These are phyloP conservation scores for Letharia columbiana DNA, from an alignment of 495 filamentous ascomycete genomes.

Conservation along the genomic window DNA sequence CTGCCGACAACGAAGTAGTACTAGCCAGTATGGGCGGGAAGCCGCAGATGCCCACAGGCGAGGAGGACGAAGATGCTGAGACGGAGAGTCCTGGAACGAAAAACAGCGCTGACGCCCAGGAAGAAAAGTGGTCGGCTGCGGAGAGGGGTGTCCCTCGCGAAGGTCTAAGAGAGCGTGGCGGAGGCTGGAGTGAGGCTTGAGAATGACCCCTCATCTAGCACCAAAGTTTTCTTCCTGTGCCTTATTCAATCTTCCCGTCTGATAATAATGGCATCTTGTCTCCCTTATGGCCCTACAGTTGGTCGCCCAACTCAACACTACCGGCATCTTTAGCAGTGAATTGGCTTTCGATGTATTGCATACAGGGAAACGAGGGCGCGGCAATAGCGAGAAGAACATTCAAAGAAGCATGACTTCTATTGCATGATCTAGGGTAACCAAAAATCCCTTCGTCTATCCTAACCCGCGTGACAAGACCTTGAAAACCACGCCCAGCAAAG, in stretches of 20 bases:
- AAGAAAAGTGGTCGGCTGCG: constrained; percentile 10
- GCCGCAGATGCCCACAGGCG: constrained; percentile 26
- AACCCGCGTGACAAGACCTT: too few relatives aligned
- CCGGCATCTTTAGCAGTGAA: too few relatives aligned
- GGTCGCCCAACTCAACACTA: too few relatives aligned
- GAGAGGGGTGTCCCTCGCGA: constrained; percentile 12
- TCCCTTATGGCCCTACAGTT: too few relatives aligned
- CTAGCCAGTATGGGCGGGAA: constrained; percentile 31
- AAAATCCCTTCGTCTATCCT: too few relatives aligned
- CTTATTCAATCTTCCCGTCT: neutral
- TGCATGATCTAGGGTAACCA: too few relatives aligned
- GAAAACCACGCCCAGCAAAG: too few relatives aligned
- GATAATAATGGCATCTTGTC: neutral
- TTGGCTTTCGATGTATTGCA: too few relatives aligned
- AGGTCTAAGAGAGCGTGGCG: constrained; percentile 4
- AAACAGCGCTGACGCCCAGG: neutral
- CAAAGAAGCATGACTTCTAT: too few relatives aligned
- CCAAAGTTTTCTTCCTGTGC: neutral
- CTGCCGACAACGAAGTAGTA: constrained; percentile 26
- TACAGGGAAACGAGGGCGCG: too few relatives aligned
- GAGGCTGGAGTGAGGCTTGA: constrained; percentile 9
- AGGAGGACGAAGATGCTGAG: neutral
- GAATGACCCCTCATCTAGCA: neutral
- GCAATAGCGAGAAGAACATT: too few relatives aligned
- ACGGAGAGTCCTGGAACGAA: neutral